A percentile compares a stretch with the other conserved stretches of the same genome.
Conservation (phyloP, 148 eudicot species). For the Vaccinium vitisidaea region DNA sequence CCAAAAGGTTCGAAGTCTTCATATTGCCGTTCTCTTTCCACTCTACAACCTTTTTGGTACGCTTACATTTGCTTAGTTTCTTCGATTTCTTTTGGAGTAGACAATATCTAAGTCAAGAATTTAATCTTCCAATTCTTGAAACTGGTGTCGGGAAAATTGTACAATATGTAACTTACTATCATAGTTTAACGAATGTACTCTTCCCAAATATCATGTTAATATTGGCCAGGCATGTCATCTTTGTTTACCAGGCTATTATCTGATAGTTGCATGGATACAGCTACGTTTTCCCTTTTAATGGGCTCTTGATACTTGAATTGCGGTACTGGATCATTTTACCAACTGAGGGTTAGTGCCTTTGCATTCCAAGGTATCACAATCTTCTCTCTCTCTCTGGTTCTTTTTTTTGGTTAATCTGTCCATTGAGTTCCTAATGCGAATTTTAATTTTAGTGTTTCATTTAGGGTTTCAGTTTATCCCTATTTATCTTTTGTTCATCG, state of each 20-base stretch:
- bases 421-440: constrained; percentile 29
- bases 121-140: constrained; percentile 12
- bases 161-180: constrained; percentile 8
- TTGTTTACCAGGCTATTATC: constrained; percentile 56
- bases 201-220: constrained; percentile 34
- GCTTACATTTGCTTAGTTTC: constrained; percentile 59
- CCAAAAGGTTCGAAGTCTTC: constrained; percentile 77
- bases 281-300: constrained; percentile 43
- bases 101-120: constrained; percentile 16
- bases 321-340: constrained; percentile 73
- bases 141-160: constrained; percentile 24
- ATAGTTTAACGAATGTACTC: constrained; percentile 15
- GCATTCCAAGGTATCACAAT: constrained; percentile 88
- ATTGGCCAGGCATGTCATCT: constrained; percentile 43
- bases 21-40: constrained; percentile 59
- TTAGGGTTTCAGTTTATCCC: too few relatives aligned
- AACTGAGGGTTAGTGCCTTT: constrained; percentile 89
- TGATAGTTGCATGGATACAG: constrained; percentile 58
- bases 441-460: too few relatives aligned
- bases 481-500: too few relatives aligned
- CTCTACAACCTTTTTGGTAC: constrained; percentile 87
- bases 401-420: constrained; percentile 30
- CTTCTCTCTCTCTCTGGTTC: constrained; percentile 32
- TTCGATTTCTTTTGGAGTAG: constrained; percentile 36
- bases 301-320: constrained; percentile 69